phyloP scores from a whole-genome alignment of 1,284 basidiomycete species.

The Apiotrichum mycotoxinovorans region DNA sequence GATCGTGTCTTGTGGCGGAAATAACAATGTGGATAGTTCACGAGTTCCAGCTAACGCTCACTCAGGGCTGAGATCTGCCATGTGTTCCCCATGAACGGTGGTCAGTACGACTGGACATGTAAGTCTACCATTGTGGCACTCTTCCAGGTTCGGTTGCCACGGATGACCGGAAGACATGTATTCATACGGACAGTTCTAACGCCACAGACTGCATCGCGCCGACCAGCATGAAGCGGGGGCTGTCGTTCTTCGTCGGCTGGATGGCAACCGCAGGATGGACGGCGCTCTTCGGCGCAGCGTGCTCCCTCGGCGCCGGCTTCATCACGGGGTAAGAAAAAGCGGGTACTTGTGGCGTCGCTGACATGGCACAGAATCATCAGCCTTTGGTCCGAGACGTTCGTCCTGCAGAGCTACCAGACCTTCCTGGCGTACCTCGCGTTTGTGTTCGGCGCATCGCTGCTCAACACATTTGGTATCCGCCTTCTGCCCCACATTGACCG shows the following conservation, averaged over 20 bases:
- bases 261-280: constrained; percentile 43
- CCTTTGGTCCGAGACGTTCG: constrained; percentile 11
- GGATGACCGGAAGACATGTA: no score
- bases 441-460: not conserved
- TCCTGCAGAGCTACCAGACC: constrained; percentile 7
- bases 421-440: constrained; percentile 17
- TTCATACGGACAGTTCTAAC: constrained; percentile 28
- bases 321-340: constrained; percentile 27
- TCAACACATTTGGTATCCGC: constrained; percentile 18
- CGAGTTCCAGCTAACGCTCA: not conserved
- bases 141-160: no score
- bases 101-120: constrained; percentile 43
- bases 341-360: constrained; percentile 28
- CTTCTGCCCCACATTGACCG: constrained; percentile 17
- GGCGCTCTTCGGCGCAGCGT: constrained; percentile 41
- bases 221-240: not conserved
- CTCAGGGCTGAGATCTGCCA: constrained; percentile 15
- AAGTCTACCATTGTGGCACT: constrained; percentile 23
- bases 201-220: constrained; percentile 9
- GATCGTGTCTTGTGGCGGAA: not conserved
- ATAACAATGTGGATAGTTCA: not conserved
- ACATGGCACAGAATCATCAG: constrained; percentile 14
- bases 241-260: constrained; percentile 20
- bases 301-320: constrained; percentile 28
- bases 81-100: constrained; percentile 26